Evolutionary conservation across 805 yeast species (phyloP).

Genomic region (Metschnikowia cubensis): DNA sequence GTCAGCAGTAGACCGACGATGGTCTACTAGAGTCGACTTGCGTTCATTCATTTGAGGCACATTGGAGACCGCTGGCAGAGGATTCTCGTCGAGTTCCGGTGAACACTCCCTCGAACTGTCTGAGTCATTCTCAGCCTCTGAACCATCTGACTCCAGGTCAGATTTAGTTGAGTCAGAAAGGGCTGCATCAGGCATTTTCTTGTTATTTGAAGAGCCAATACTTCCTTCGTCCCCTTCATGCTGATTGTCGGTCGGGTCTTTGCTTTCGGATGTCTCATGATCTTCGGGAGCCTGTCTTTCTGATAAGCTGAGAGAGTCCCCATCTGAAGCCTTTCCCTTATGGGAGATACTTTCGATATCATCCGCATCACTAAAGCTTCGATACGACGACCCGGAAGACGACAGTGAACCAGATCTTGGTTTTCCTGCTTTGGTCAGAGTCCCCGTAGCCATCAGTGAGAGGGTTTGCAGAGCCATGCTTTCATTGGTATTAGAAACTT

Average conservation of each 20-base stretch:
- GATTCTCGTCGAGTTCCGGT: neutral
- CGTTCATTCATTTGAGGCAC: neutral
- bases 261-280: neutral
- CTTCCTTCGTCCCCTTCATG: neutral
- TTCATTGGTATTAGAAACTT: neutral
- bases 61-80: neutral
- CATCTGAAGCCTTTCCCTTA: neutral
- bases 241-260: neutral
- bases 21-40: neutral
- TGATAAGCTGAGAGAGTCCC: neutral
- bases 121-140: neutral
- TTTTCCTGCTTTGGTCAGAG: conserved; percentile 1
- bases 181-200: neutral
- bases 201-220: neutral
- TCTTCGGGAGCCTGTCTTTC: neutral
- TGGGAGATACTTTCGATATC: neutral
- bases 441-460: neutral
- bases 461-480: neutral
- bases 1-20: neutral
- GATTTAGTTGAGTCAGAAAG: neutral
- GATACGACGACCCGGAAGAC: neutral
- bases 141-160: neutral
- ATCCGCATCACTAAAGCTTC: conserved; percentile 3
- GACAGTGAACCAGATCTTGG: neutral
- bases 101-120: neutral